These are phyloP conservation scores for Nitzschia inconspicua DNA, from an alignment of 108 stramenopile genomes.

Conservation along the genomic window DNA sequence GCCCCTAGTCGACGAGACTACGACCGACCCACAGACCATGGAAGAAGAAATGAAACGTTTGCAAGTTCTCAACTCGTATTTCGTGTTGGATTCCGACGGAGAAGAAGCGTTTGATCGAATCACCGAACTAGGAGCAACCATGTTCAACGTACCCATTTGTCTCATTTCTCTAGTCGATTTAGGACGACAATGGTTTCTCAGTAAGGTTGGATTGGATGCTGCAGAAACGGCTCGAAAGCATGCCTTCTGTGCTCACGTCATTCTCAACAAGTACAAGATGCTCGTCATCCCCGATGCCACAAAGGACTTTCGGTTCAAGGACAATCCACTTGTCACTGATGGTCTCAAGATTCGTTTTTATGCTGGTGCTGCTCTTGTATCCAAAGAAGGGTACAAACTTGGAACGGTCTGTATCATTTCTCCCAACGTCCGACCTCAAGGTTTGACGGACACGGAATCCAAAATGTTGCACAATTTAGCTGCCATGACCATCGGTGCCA, in stretches of 20 bases:
- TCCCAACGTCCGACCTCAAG: slow-evolving; percentile 34
- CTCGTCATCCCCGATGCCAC: slow-evolving; percentile 57
- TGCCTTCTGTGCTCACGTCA: slow-evolving; percentile 73
- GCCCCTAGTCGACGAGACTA: too few relatives aligned
- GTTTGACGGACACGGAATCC: slow-evolving; percentile 45
- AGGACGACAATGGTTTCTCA: slow-evolving; percentile 75
- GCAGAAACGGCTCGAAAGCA: slow-evolving; percentile 54
- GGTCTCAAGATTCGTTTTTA: slow-evolving; percentile 70
- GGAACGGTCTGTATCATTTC: slow-evolving; percentile 73
- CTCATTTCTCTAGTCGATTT: slow-evolving; percentile 61
- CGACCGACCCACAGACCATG: slow-evolving; percentile 20
- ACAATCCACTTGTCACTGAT: slow-evolving; percentile 67
- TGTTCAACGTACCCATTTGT: slow-evolving; percentile 64
- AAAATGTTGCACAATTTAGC: slow-evolving; percentile 60
- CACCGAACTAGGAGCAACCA: slow-evolving; percentile 18
- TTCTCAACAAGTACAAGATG: slow-evolving; percentile 31
- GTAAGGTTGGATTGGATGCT: slow-evolving; percentile 41
- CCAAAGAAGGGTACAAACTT: slow-evolving; percentile 52
- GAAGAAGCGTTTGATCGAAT: slow-evolving; percentile 13
- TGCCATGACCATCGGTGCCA: slow-evolving; percentile 49
- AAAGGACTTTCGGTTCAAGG: slow-evolving; percentile 62
- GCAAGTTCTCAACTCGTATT: slow-evolving; percentile 42
- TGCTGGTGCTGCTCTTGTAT: slow-evolving; percentile 57
- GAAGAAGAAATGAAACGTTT: slow-evolving; percentile 44
- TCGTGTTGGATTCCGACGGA: slow-evolving; percentile 44